Percentiles rank a stretch among this genome's conserved stretches.
phyloP scores from a whole-genome alignment of 2,329 filamentous ascomycete species.

The Cytospora paraplurivora region DNA sequence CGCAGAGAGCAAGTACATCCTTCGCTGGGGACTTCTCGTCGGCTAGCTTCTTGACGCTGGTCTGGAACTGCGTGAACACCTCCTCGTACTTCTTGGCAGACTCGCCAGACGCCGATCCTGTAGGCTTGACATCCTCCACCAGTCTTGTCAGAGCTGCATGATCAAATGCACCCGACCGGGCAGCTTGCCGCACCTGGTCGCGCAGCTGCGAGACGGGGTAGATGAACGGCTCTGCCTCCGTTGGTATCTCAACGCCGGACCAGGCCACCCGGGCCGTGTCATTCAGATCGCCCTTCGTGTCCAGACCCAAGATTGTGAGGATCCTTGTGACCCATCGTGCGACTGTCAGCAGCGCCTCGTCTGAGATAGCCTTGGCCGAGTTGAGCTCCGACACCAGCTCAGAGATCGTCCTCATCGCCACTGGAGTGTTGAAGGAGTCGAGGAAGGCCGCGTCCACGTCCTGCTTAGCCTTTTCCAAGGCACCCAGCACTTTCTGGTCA shows the following conservation, averaged over 20 bases:
- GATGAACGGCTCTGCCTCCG: constrained; percentile 60
- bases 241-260: constrained; percentile 65
- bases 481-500: constrained; percentile 47
- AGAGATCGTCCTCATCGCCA: constrained; percentile 62
- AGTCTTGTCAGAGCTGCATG: constrained; percentile 30
- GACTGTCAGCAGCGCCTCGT: constrained; percentile 37
- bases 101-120: constrained; percentile 22
- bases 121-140: constrained; percentile 29
- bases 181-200: constrained; percentile 38
- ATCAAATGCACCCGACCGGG: constrained; percentile 44
- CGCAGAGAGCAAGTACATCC: constrained; percentile 65
- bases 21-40: constrained; percentile 52
- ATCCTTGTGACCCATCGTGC: constrained; percentile 67
- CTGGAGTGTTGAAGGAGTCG: constrained; percentile 70
- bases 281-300: constrained; percentile 43
- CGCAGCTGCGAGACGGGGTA: constrained; percentile 52
- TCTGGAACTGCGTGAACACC: constrained; percentile 41
- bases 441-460: constrained; percentile 63
- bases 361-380: constrained; percentile 34
- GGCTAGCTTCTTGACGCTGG: constrained; percentile 46
- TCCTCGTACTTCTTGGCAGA: constrained; percentile 34
- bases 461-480: constrained; percentile 56
- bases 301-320: constrained; percentile 67
- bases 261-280: constrained; percentile 57
- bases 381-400: constrained; percentile 69